Evolutionary conservation across 2,329 filamentous ascomycete genomes (phyloP).

Genomic region (Venturia pyrina): DNA sequence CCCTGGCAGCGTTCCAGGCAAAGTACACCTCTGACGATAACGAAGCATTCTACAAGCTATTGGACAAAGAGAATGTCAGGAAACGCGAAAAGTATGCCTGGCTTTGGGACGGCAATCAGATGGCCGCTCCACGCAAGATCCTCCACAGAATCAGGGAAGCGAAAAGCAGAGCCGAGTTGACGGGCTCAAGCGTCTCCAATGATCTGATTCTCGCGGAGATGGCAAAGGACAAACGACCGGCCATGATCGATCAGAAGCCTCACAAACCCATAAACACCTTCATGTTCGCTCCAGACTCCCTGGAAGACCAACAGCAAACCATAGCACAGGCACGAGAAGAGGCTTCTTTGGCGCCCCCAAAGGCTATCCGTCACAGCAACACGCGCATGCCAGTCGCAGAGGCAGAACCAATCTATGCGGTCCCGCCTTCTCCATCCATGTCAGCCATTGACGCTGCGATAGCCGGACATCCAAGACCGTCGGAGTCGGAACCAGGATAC

Average conservation of each 20-base stretch:
- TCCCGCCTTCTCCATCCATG: constrained; percentile 70
- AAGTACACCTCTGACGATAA: constrained; percentile 98
- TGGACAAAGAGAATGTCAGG: constrained; percentile 85
- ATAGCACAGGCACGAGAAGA: constrained; percentile 58
- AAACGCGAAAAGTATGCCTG: constrained; percentile 76
- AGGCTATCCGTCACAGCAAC: constrained; percentile 69
- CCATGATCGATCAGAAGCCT: constrained; percentile 68
- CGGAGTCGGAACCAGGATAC: constrained; percentile 11
- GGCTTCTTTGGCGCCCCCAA: constrained; percentile 54
- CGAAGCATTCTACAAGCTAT: constrained; percentile 84
- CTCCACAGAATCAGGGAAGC: constrained; percentile 45
- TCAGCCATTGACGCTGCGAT: constrained; percentile 80
- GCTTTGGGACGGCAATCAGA: constrained; percentile 81
- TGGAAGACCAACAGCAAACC: constrained; percentile 47
- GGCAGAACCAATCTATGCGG: constrained; percentile 24
- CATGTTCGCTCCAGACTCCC: constrained; percentile 70
- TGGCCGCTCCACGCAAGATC: constrained; percentile 53
- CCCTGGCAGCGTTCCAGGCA: constrained; percentile 74
- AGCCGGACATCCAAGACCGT: constrained; percentile 55
- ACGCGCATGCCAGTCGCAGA: constrained; percentile 59
- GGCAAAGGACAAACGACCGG: constrained; percentile 54
- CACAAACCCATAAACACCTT: constrained; percentile 66
- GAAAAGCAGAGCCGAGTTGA: constrained; percentile 59
- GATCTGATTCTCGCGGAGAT: constrained; percentile 48
- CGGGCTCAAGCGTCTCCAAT: constrained; percentile 40